Evolutionary conservation across 2,329 filamentous ascomycete genomes (phyloP).

Genomic region (Graphilbum fragrans): DNA sequence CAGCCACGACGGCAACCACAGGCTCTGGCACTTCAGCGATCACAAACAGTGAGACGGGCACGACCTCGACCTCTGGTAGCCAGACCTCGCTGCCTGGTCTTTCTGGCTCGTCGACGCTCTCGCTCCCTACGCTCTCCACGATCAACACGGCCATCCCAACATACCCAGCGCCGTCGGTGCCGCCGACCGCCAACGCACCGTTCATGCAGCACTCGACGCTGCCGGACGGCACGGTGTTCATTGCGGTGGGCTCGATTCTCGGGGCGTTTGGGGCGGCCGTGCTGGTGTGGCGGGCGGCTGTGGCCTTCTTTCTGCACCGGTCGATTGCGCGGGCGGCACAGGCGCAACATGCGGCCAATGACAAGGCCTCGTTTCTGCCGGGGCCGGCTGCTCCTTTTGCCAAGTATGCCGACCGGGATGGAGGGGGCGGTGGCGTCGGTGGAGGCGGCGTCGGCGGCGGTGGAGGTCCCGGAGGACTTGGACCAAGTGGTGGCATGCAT

Average conservation of each 20-base stretch:
- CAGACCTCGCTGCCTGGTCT: constrained; percentile 2
- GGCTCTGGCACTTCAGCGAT: too few species aligned
- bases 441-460: constrained; percentile 15
- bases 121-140: constrained; percentile 8
- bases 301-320: constrained; percentile 84
- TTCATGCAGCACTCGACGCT: constrained; percentile 82
- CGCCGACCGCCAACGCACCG: constrained; percentile 71
- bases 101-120: constrained; percentile 8
- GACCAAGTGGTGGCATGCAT: too few species aligned
- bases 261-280: constrained; percentile 74
- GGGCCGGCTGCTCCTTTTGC: constrained; percentile 47
- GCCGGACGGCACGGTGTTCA: constrained; percentile 93
- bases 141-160: constrained; percentile 28
- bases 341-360: constrained; percentile 56
- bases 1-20: too few species aligned
- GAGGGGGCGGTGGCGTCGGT: constrained; percentile 18
- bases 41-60: constrained; percentile 1
- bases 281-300: constrained; percentile 74
- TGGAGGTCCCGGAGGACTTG: constrained; percentile 6
- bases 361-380: constrained; percentile 53
- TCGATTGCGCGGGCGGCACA: constrained; percentile 79
- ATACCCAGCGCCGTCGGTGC: constrained; percentile 64
- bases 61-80: not conserved
- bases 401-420: constrained; percentile 44
- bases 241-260: constrained; percentile 79